Evolutionary conservation across 352 stramenopile genomes (phyloP).

Genomic region (Halophytophthora polymorphica): DNA sequence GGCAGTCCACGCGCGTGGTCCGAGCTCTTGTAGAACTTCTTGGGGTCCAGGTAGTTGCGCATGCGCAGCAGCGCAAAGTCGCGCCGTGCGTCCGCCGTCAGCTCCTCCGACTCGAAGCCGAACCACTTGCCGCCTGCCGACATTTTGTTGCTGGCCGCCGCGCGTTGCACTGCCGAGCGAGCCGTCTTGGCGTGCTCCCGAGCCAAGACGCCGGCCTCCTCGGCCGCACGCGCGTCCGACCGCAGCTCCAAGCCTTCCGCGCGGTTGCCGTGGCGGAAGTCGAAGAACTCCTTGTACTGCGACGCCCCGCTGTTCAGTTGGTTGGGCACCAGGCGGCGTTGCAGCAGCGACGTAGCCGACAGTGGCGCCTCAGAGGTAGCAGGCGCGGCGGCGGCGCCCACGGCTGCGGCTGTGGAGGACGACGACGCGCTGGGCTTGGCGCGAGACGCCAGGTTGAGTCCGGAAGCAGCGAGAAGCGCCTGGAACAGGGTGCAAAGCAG

Average conservation of each 20-base stretch:
- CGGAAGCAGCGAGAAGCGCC: constrained; percentile 45
- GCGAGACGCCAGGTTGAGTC: constrained; percentile 34
- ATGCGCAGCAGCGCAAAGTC: constrained; percentile 93
- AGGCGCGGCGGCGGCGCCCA: background rate
- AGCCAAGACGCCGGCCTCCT: constrained; percentile 48
- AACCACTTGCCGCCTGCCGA: constrained; percentile 88
- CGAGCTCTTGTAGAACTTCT: constrained; percentile 96
- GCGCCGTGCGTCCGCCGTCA: constrained; percentile 83
- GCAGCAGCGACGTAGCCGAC: constrained; percentile 10
- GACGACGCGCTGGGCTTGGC: background rate
- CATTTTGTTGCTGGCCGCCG: constrained; percentile 45
- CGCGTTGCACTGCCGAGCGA: constrained; percentile 48
- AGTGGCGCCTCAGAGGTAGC: background rate
- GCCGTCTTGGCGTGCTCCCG: constrained; percentile 35
- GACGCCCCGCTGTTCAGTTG: constrained; percentile 66
- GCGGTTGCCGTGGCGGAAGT: constrained; percentile 15
- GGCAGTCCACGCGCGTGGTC: constrained; percentile 80
- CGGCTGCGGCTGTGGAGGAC: background rate
- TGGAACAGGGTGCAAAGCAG: constrained; percentile 7
- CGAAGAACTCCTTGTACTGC: constrained; percentile 34
- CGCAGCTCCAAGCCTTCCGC: constrained; percentile 42
- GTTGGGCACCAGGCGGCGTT: constrained; percentile 42
- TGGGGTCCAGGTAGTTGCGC: constrained; percentile 94
- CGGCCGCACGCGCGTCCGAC: constrained; percentile 31
- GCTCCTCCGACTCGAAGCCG: constrained; percentile 86